phyloP scores from a whole-genome alignment of 2,329 filamentous ascomycete species.

The Epichloe coenophiala region DNA sequence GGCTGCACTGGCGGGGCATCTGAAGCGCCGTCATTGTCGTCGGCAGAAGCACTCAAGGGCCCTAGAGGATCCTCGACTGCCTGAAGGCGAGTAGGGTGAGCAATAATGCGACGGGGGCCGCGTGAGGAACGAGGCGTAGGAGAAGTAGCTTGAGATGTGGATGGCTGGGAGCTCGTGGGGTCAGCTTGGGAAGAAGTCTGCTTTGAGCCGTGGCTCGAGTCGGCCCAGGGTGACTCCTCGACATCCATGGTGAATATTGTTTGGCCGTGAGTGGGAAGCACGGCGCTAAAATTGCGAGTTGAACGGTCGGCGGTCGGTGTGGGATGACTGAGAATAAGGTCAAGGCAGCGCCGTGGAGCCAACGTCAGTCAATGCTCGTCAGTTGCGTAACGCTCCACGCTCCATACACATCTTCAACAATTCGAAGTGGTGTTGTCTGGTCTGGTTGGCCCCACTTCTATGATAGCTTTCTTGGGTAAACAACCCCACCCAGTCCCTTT shows the following conservation, averaged over 20 bases:
- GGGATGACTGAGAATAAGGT: not conserved
- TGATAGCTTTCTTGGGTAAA: no score
- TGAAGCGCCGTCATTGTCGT: conserved; percentile 24
- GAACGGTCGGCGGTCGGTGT: not conserved
- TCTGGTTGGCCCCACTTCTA: conserved; percentile 1
- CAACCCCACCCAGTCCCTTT: no score
- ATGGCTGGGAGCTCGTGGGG: conserved; percentile 15
- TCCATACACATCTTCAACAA: not conserved
- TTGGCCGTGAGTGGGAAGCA: not conserved
- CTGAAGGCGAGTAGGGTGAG: conserved; percentile 65
- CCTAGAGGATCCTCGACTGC: conserved; percentile 66
- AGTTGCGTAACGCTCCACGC: conserved; percentile 3
- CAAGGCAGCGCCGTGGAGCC: conserved; percentile 1
- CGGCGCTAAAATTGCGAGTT: not conserved
- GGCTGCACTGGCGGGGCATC: conserved; percentile 55
- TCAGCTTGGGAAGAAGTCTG: conserved; percentile 21
- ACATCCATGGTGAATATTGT: conserved; percentile 28
- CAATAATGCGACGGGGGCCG: conserved; percentile 50
- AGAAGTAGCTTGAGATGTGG: conserved; percentile 8
- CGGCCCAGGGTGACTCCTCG: conserved; percentile 41
- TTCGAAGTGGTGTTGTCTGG: not conserved
- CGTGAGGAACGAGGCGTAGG: conserved; percentile 29
- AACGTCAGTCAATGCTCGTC: conserved; percentile 1
- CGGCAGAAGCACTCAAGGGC: conserved; percentile 55
- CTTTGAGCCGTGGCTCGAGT: conserved; percentile 23